Base-by-base conservation (phyloP, 1,284 basidiomycete species). In the Xerocomus cyaneibrunnescens region DNA sequence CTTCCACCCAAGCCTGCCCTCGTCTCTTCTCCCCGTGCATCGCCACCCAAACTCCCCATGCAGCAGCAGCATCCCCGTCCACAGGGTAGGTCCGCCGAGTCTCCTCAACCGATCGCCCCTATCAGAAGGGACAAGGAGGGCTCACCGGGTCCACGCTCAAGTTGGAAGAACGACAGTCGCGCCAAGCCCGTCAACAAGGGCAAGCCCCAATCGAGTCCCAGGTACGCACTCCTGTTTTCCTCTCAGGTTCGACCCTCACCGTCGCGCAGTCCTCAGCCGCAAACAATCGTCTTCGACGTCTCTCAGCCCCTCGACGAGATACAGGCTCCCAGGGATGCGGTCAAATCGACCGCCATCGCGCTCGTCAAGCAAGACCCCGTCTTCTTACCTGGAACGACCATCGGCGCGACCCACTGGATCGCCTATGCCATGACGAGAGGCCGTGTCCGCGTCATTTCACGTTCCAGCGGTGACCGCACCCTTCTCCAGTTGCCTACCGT, bases 391-490 rank as follows among this genome's bases (percentile, higher is more conserved):
- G 89, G 89, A 9, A 85, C 86, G 12, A 92, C 89, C 27, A 92
- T 92, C 50, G 89, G 89, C 10, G 89, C 88, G 10, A 90, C 88
- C 7, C 85, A 89, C 62, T 92, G 89, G 87, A 89, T 92, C 54
- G 89, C 89, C 13, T 92, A 92, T 63, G 89, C 87, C 19, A 92
- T 92, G 90, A 91, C 86, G n/a, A 84, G 85, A 72, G 88, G 86
- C 81, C 88, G 89, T 56, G 86, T 92, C 47, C 85, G 89, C 44
- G 85, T 92, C 47, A 91, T 92, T 54, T 92, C 89, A 17, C 79
- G 89, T 48, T 87, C 87, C 14, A 91, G 89, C 57, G 90, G 90
- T 21, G 88, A 90, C 65, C 84, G 89, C 44, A 91, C 89, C 12
- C 74, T 92, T 0, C 76, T 92, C 27, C 86, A 89, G 63, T 74